Percentiles rank a stretch among this genome's conserved stretches.
Evolutionary conservation across 2,329 filamentous ascomycete genomes (phyloP).

Genomic region (Xylariaceae sp.): DNA sequence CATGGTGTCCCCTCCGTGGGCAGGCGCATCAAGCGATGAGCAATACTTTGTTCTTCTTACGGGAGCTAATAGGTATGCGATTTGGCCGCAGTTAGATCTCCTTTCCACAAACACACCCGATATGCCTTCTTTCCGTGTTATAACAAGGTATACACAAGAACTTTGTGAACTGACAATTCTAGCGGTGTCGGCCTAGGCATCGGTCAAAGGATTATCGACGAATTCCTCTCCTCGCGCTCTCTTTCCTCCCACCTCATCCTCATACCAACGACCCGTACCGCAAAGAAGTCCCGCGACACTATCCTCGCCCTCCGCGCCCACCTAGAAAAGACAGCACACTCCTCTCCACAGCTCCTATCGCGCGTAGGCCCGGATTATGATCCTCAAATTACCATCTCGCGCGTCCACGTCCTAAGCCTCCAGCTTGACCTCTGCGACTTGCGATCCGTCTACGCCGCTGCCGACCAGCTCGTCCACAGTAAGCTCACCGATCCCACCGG

Average conservation of each 20-base stretch:
- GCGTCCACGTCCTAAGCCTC: conserved; percentile 55
- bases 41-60: conserved; percentile 28
- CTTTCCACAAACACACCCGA: background rate
- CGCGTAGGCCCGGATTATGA: conserved; percentile 35
- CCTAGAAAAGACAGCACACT: conserved; percentile 44
- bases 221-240: conserved; percentile 71
- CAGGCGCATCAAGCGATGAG: conserved; percentile 25
- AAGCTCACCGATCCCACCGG: conserved; percentile 41
- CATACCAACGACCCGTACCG: conserved; percentile 77
- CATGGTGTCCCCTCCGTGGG: conserved; percentile 28
- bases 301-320: conserved; percentile 60
- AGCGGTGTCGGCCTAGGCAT: conserved; percentile 86
- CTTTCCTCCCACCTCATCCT: conserved; percentile 68
- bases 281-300: conserved; percentile 70
- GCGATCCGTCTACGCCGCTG: conserved; percentile 43
- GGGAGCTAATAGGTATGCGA: conserved; percentile 29
- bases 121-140: too few species aligned
- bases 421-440: conserved; percentile 60
- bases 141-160: too few species aligned
- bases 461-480: conserved; percentile 41
- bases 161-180: conserved; percentile 4
- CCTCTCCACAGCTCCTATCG: conserved; percentile 33
- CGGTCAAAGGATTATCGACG: conserved; percentile 80
- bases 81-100: background rate
- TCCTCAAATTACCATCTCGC: conserved; percentile 38